phyloP scores from a whole-genome alignment of 176 grass and related monocot species.

The Oryza nivara region DNA sequence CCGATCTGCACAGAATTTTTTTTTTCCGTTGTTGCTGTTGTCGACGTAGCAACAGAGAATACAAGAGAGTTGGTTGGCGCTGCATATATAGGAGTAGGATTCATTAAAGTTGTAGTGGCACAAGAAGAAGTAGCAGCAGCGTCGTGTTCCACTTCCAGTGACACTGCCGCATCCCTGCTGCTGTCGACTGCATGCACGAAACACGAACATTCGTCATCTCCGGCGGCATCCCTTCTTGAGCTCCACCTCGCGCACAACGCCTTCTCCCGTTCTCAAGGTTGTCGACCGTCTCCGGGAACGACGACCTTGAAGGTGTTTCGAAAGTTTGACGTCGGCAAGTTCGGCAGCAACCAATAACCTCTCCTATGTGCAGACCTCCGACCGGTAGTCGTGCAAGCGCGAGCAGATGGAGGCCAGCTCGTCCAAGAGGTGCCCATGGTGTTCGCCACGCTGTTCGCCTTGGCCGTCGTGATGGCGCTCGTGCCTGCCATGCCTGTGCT shows the following conservation, averaged over 20 bases:
- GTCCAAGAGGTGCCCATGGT: background rate
- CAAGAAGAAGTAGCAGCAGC: no score
- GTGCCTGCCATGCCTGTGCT: background rate
- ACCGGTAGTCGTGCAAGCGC: slow-evolving; percentile 44
- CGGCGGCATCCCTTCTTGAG: slow-evolving; percentile 51
- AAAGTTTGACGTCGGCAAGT: slow-evolving; percentile 61
- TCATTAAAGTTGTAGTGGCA: no score
- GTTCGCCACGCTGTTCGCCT: slow-evolving; percentile 21
- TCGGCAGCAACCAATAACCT: slow-evolving; percentile 62
- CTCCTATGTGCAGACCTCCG: slow-evolving; percentile 40
- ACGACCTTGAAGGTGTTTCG: slow-evolving; percentile 73
- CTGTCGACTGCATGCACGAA: no score
- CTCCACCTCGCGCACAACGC: slow-evolving; percentile 66
- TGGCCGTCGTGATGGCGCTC: slow-evolving; percentile 12
- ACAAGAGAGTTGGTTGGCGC: no score
- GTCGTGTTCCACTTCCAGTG: no score
- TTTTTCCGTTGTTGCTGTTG: no score
- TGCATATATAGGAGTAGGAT: no score
- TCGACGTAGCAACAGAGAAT: no score
- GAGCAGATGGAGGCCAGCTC: background rate
- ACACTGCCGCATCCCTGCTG: no score
- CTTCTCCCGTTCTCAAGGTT: slow-evolving; percentile 55
- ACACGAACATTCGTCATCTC: no score
- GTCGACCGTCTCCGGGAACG: slow-evolving; percentile 70
- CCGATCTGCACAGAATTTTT: no score